phyloP scores from a whole-genome alignment of 768 basidiomycete species.

The Paxillus involutus region DNA sequence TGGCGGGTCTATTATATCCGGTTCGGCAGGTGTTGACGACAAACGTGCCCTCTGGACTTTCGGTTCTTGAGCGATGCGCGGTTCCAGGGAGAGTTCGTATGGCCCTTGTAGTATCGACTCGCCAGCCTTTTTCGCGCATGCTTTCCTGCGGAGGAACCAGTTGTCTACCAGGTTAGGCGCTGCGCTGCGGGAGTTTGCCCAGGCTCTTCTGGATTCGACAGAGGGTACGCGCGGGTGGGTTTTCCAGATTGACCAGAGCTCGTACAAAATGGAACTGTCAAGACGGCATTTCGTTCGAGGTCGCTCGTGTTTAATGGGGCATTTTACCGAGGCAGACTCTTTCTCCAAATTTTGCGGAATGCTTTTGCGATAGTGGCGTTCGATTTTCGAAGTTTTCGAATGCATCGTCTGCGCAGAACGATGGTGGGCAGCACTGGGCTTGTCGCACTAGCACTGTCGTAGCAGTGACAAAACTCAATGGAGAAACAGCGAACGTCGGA shows the following conservation, averaged over 20 bases:
- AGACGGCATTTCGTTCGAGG: neutral
- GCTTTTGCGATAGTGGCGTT: neutral
- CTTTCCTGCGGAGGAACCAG: constrained; percentile 29
- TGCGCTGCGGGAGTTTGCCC: constrained; percentile 24
- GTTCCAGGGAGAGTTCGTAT: constrained; percentile 22
- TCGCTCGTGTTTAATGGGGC: neutral
- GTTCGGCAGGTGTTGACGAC: constrained; percentile 1
- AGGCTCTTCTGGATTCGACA: constrained; percentile 23
- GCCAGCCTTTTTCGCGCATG: constrained; percentile 23
- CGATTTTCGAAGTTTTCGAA: neutral
- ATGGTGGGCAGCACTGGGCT: too few relatives aligned
- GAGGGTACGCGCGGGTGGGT: constrained; percentile 29
- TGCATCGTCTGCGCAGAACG: neutral
- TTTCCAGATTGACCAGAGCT: constrained; percentile 32
- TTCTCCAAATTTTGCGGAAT: neutral
- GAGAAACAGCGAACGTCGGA: too few relatives aligned
- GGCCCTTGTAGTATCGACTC: constrained; percentile 13
- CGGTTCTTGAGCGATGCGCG: neutral
- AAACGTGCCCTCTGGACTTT: constrained; percentile 7
- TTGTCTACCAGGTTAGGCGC: constrained; percentile 16
- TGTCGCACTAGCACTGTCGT: too few relatives aligned
- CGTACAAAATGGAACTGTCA: constrained; percentile 8
- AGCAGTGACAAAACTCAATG: too few relatives aligned
- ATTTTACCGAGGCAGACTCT: neutral
- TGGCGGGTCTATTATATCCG: constrained; percentile 5